Evolutionary conservation across 192 early-diverging fungal species (phyloP), one percentile per base, ranked within the genome.

Genomic region (Umbelopsis ramanniana): DNA sequence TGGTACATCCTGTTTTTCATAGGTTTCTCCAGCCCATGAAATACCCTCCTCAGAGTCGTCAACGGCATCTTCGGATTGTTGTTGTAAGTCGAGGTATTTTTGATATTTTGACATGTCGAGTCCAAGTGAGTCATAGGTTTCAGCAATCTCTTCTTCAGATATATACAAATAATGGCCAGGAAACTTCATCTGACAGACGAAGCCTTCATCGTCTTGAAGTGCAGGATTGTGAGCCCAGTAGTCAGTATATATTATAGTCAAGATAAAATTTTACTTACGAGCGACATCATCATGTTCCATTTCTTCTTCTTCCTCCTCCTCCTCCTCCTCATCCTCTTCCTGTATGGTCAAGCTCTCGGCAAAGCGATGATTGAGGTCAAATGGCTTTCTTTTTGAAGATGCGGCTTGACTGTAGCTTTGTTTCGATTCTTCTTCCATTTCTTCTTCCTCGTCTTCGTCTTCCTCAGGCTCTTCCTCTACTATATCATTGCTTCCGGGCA

Each of bases 11-110:
- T 84, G 72, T 33, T 91, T 93, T 82, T 97, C 96, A 74, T 97
- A 97, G 6, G 82, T 81, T 66, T 97, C 96, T 19, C 89, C 92
- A 19, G 81, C 79, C 93, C 96, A 97, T 4, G 74, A 74, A 1
- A 70, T 82, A 38, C 72, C 74, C 52, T 68, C 79, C 11, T 72
- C 63, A 53, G 38, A 45, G 38, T 75, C 73, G n/a, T 63, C 74
- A 21, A 76, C 73, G 12, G 66, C 33, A 11, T 76, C 78, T 29
- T 81, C 77, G 23, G 70, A 46, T 22, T 79, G 55, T 29, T 79
- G 52, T 43, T 79, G 69, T 54, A 82, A 71, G n/a, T 82, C 83
- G 15, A 84, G 48, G 38, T 84, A 79, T 72, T 85, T 69, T 35
- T 82, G 70, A 38, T 86, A 85, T 6, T 82, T 74, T 37, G 71